Evolutionary conservation across 2,329 filamentous ascomycete species (phyloP).

Genomic region (Fusarium temperatum): DNA sequence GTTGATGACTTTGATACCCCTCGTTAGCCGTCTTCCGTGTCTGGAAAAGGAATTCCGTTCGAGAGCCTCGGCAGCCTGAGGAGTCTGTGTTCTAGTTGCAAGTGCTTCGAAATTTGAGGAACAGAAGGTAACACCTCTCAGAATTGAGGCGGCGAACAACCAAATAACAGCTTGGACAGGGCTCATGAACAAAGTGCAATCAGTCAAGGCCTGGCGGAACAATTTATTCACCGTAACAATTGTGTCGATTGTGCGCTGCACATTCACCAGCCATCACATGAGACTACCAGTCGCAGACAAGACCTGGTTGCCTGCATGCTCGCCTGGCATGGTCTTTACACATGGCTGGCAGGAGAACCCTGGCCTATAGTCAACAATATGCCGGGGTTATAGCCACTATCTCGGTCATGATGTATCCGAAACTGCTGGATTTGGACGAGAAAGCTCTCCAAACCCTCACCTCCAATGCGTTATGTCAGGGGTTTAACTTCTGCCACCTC

Average conservation of each 20-base stretch:
- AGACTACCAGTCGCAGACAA: constrained; percentile 16
- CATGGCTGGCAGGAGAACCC: constrained; percentile 6
- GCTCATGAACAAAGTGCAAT: neutral
- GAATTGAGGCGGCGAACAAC: neutral
- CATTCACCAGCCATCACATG: constrained; percentile 19
- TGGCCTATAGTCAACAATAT: constrained; percentile 17
- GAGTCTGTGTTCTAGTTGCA: neutral
- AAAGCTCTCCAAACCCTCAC: constrained; percentile 9
- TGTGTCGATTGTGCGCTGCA: neutral
- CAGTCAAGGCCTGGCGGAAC: neutral
- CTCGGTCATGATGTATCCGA: constrained; percentile 23
- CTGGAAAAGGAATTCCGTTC: constrained; percentile 3
- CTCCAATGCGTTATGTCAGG: constrained; percentile 13
- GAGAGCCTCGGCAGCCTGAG: constrained; percentile 1
- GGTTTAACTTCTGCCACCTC: constrained; percentile 16
- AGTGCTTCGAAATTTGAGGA: neutral
- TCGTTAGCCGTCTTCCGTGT: constrained; percentile 11
- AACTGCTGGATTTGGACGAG: constrained; percentile 22
- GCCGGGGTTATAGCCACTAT: constrained; percentile 10
- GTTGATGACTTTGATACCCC: neutral
- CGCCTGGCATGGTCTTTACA: neutral
- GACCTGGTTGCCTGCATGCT: constrained; percentile 1
- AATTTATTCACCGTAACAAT: neutral
- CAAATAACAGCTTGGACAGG: neutral
- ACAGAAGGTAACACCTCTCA: neutral